phyloP scores from a whole-genome alignment of 2,329 filamentous ascomycete genomes.

The Davidsoniella australis region DNA sequence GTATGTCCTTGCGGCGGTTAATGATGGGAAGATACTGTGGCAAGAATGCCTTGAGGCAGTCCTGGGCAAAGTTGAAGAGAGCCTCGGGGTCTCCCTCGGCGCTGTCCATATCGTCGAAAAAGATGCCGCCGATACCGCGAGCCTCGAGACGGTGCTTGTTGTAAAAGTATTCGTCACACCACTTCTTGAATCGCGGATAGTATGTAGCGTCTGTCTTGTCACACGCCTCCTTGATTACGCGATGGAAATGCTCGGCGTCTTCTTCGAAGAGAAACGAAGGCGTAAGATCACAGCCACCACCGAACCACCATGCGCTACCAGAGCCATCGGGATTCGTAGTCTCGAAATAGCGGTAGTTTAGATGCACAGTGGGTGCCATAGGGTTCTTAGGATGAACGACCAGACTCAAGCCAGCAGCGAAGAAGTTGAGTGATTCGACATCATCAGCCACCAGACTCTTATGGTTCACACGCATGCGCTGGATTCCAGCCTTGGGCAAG shows the following conservation, averaged over 20 bases:
- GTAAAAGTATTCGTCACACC: slow-evolving; percentile 96
- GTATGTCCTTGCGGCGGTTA: slow-evolving; percentile 77
- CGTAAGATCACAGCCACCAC: slow-evolving; percentile 85
- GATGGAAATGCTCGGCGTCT: slow-evolving; percentile 93
- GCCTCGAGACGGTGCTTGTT: slow-evolving; percentile 80
- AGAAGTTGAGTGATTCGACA: slow-evolving; percentile 80
- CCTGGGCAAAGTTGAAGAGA: slow-evolving; percentile 75
- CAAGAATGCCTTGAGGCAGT: slow-evolving; percentile 71
- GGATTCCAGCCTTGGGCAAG: slow-evolving; percentile 70
- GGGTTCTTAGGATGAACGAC: slow-evolving; percentile 89
- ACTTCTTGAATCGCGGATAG: slow-evolving; percentile 89
- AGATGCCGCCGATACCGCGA: slow-evolving; percentile 85
- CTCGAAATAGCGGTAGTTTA: slow-evolving; percentile 98
- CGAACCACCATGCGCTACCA: slow-evolving; percentile 88
- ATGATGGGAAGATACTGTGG: slow-evolving; percentile 86
- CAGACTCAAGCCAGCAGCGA: slow-evolving; percentile 81
- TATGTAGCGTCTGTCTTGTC: slow-evolving; percentile 85
- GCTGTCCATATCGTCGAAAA: slow-evolving; percentile 94
- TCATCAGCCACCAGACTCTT: slow-evolving; percentile 59
- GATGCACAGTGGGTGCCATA: slow-evolving; percentile 91
- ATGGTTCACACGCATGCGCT: slow-evolving; percentile 88
- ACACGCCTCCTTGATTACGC: slow-evolving; percentile 78
- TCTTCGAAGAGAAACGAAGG: slow-evolving; percentile 92
- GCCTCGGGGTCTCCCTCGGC: slow-evolving; percentile 74
- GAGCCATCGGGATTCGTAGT: slow-evolving; percentile 75